Evolutionary conservation across 305 asterid species (phyloP), one percentile per base, ranked within the genome.

Genomic region (Fraxinus sp.): DNA sequence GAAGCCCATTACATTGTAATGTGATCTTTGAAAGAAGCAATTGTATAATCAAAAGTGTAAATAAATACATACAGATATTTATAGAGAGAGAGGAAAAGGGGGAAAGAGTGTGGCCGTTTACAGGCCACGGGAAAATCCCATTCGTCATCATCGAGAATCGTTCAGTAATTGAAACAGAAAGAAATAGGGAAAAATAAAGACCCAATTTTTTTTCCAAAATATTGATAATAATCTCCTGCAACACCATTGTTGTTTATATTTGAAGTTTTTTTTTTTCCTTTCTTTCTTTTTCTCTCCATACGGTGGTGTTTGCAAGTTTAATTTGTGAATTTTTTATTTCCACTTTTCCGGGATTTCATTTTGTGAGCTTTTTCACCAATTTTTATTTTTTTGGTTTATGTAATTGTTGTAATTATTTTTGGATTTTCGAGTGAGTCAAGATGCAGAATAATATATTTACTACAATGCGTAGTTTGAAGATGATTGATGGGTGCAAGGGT

Each of bases 401-500:
- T 68, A 68, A 9, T 68, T 68, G 8, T 14, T 68, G 74, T 68
- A 4, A 68, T 68, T 30, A 30, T 70, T 70, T 70, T 70, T 32
- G 11, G 20, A 32, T 28, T 28, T 41, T 78, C 83, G 83, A 81
- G 84, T 84, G 87, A 64, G 85, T 87, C 83, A 90, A 90, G 85
- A 94, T 93, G 98, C 98, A 90, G 86, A 95, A 93, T 37, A 94
- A 89, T 74, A 82, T 93, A 59, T 90, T 86, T 81, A 89, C 90
- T 82, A 86, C 97, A 52, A 91, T 91, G 96, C 97, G 97, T 76
- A 91, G 98, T 84, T 80, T 93, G 90, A 92, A 90, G 80, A 86
- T 96, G 92, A 81, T 91, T 82, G 98, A 94, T 24, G 97, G 95
- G 82, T 93, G 95, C 86, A 96, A 91, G 80, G 85, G 90, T 80